These are phyloP conservation scores for Phanerochaete carnosa DNA, from an alignment of 768 basidiomycete genomes.

Conservation along the genomic window DNA sequence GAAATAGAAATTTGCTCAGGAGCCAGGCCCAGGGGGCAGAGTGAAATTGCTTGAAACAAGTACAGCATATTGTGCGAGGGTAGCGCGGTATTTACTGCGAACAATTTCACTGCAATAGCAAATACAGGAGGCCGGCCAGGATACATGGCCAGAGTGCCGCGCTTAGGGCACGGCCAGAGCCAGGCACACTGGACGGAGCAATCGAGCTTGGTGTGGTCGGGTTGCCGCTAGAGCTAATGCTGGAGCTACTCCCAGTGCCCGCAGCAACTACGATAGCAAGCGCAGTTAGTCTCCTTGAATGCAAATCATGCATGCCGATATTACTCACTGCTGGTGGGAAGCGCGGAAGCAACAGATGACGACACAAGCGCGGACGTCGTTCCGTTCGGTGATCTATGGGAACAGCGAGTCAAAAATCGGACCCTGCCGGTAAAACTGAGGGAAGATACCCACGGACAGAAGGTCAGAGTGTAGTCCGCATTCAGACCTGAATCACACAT, in stretches of 20 bases:
- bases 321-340: slow-evolving; percentile 2
- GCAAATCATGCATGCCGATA: background rate
- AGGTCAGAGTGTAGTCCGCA: slow-evolving; percentile 43
- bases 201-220: background rate
- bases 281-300: background rate
- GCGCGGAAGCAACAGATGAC: slow-evolving; percentile 1
- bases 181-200: background rate
- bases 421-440: background rate
- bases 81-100: too few relatives aligned
- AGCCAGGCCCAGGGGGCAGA: background rate
- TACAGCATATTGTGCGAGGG: too few relatives aligned
- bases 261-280: background rate
- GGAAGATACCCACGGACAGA: slow-evolving; percentile 35
- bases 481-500: slow-evolving; percentile 34
- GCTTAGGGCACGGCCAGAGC: background rate
- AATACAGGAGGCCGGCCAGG: background rate
- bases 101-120: background rate
- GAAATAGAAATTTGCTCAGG: background rate
- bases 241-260: background rate
- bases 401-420: background rate
- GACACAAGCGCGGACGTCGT: background rate
- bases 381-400: background rate
- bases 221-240: background rate
- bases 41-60: too few relatives aligned
- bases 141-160: background rate